These are phyloP conservation scores for Spiraea crenata DNA, from an alignment of 331 rosid species.

Conservation along the genomic window DNA sequence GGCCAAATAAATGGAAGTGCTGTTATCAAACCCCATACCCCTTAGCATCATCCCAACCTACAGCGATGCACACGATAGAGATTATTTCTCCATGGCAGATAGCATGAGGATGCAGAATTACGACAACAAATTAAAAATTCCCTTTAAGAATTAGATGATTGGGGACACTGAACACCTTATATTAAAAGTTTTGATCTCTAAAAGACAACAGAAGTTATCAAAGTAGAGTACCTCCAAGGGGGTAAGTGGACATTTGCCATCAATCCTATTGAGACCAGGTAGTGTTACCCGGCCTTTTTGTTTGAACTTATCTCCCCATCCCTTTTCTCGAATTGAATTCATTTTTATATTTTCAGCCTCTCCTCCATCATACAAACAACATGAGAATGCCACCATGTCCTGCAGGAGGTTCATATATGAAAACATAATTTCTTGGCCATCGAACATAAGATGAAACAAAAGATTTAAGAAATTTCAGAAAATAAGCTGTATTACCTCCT, in stretches of 20 bases:
- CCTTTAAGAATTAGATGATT: neutral
- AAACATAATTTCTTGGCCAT: slow-evolving; percentile 12
- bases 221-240: slow-evolving; percentile 72
- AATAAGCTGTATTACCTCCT: slow-evolving; percentile 64
- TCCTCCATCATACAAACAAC: slow-evolving; percentile 93
- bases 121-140: slow-evolving; percentile 1
- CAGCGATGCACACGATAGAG: slow-evolving; percentile 23
- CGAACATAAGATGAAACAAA: slow-evolving; percentile 10
- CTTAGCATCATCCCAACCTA: slow-evolving; percentile 96
- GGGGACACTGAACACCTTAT: neutral
- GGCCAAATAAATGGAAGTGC: slow-evolving; percentile 80
- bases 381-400: slow-evolving; percentile 99
- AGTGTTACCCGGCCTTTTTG: slow-evolving; percentile 56
- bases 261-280: slow-evolving; percentile 71
- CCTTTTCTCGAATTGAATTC: slow-evolving; percentile 77
- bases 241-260: slow-evolving; percentile 92
- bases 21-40: slow-evolving; percentile 89
- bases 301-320: slow-evolving; percentile 84
- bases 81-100: slow-evolving; percentile 2
- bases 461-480: slow-evolving; percentile 14
- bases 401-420: slow-evolving; percentile 18
- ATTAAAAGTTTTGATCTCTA: neutral
- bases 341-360: slow-evolving; percentile 67
- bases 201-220: slow-evolving; percentile 3
- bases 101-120: neutral